A percentile compares a stretch with the other conserved stretches of the same genome.
Conservation (phyloP, 2,329 filamentous ascomycete species). For the Endoconidiophora laricicola region DNA sequence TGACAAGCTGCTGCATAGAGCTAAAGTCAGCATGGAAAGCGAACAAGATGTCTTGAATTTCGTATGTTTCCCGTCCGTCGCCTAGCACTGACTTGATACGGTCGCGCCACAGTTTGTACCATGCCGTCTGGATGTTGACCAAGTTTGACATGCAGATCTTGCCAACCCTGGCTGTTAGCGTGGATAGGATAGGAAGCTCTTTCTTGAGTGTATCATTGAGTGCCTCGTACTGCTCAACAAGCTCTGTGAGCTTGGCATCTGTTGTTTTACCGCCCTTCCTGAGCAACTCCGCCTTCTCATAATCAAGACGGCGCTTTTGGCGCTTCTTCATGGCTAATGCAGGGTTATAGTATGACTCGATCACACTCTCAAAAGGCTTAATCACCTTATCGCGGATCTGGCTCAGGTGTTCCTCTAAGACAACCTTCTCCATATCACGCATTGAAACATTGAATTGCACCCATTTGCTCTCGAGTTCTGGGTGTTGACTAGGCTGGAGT, state of each 20-base stretch:
- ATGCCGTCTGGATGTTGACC: constrained; percentile 65
- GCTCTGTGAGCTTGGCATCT: constrained; percentile 69
- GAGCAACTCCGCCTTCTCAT: constrained; percentile 62
- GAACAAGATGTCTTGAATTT: constrained; percentile 55
- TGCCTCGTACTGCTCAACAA: constrained; percentile 76
- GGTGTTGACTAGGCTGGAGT: constrained; percentile 51
- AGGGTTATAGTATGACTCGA: constrained; percentile 67
- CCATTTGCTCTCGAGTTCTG: constrained; percentile 88
- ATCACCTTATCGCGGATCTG: constrained; percentile 70
- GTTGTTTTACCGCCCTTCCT: constrained; percentile 69
- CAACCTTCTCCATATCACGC: constrained; percentile 68
- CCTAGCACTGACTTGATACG: constrained; percentile 64
- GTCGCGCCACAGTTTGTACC: constrained; percentile 69
- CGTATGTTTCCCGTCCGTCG: constrained; percentile 42
- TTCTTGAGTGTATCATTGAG: constrained; percentile 88
- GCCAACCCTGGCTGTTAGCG: constrained; percentile 65
- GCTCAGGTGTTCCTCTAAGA: constrained; percentile 68
- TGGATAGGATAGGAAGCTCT: constrained; percentile 72
- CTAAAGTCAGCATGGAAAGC: constrained; percentile 67
- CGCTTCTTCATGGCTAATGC: constrained; percentile 87
- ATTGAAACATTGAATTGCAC: constrained; percentile 77
- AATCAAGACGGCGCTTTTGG: constrained; percentile 81
- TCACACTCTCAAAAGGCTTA: constrained; percentile 62
- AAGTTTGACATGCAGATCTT: constrained; percentile 72
- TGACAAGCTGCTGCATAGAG: constrained; percentile 55